These are phyloP conservation scores for Escovopsis sp. DNA, from an alignment of 2,329 filamentous ascomycete genomes.

Conservation along the genomic window DNA sequence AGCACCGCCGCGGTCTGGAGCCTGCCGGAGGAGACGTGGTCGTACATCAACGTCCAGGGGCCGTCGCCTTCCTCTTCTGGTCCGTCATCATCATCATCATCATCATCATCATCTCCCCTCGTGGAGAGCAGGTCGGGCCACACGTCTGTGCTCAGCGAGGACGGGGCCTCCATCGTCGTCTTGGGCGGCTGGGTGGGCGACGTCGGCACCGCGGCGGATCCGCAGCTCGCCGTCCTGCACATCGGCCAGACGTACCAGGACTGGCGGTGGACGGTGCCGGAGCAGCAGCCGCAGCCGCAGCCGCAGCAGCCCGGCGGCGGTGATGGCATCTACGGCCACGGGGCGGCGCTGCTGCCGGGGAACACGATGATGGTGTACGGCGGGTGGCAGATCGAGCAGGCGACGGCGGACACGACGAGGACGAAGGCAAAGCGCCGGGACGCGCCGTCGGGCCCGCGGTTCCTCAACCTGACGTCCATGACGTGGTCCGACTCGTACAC, in stretches of 20 bases:
- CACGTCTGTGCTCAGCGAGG: constrained; percentile 64
- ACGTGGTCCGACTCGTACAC: constrained; percentile 36
- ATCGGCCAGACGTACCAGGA: constrained; percentile 60
- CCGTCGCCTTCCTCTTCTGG: constrained; percentile 11
- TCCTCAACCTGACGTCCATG: constrained; percentile 44
- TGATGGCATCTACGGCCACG: constrained; percentile 45
- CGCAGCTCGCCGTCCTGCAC: constrained; percentile 65
- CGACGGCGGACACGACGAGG: too few relatives aligned
- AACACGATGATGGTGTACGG: constrained; percentile 56
- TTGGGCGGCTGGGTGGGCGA: constrained; percentile 90
- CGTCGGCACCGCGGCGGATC: constrained; percentile 56
- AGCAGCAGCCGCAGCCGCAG: constrained; percentile 27
- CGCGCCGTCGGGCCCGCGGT: constrained; percentile 18
- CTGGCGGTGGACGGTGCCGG: constrained; percentile 58
- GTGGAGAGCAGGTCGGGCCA: constrained; percentile 82
- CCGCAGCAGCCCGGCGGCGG: constrained; percentile 8
- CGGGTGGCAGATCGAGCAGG: constrained; percentile 35
- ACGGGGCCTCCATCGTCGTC: constrained; percentile 64
- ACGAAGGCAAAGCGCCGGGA: constrained; percentile 21
- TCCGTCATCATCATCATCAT: too few relatives aligned
- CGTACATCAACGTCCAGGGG: constrained; percentile 53
- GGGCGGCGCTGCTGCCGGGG: constrained; percentile 46
- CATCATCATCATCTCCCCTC: constrained; percentile 1
- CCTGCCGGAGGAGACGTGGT: constrained; percentile 76
- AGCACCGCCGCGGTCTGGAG: constrained; percentile 79